Evolutionary conservation across 345 rosid genomes (phyloP).

Genomic region (Populus tremula): DNA sequence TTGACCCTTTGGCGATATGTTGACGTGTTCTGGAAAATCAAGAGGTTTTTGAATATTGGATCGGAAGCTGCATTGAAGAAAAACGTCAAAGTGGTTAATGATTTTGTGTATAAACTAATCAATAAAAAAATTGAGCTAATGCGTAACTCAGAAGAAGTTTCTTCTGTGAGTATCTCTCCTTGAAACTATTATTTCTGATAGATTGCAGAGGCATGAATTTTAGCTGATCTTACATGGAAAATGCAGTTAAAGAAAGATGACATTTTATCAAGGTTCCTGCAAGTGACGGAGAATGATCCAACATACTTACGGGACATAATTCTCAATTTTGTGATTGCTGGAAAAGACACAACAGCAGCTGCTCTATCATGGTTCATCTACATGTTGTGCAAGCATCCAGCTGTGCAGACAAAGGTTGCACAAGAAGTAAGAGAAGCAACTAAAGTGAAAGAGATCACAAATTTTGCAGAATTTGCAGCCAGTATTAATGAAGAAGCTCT

Average conservation of each 20-base stretch:
- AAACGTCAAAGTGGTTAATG: slow-evolving; percentile 34
- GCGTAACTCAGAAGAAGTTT: background rate
- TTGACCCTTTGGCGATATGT: slow-evolving; percentile 34
- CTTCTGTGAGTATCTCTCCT: background rate
- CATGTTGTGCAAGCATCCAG: slow-evolving; percentile 34
- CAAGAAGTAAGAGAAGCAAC: slow-evolving; percentile 24
- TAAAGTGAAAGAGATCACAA: background rate
- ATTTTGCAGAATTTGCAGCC: slow-evolving; percentile 23
- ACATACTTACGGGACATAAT: slow-evolving; percentile 43
- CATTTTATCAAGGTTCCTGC: slow-evolving; percentile 41
- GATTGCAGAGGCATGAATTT: too few relatives aligned
- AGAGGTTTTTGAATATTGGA: slow-evolving; percentile 40
- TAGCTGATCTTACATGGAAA: too few relatives aligned
- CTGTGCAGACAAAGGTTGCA: slow-evolving; percentile 31
- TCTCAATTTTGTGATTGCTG: slow-evolving; percentile 45
- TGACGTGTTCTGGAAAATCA: slow-evolving; percentile 35
- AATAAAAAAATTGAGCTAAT: too few relatives aligned
- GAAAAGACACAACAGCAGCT: slow-evolving; percentile 39
- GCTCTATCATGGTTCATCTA: slow-evolving; percentile 46
- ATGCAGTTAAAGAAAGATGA: slow-evolving; percentile 36
- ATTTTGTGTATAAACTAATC: slow-evolving; percentile 31
- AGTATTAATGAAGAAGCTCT: slow-evolving; percentile 33
- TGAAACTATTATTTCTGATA: too few relatives aligned
- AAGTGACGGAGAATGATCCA: slow-evolving; percentile 43
- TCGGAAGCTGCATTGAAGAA: slow-evolving; percentile 38